Evolutionary conservation across 495 filamentous ascomycete species (phyloP).

Genomic region (Annulohypoxylon stygium): DNA sequence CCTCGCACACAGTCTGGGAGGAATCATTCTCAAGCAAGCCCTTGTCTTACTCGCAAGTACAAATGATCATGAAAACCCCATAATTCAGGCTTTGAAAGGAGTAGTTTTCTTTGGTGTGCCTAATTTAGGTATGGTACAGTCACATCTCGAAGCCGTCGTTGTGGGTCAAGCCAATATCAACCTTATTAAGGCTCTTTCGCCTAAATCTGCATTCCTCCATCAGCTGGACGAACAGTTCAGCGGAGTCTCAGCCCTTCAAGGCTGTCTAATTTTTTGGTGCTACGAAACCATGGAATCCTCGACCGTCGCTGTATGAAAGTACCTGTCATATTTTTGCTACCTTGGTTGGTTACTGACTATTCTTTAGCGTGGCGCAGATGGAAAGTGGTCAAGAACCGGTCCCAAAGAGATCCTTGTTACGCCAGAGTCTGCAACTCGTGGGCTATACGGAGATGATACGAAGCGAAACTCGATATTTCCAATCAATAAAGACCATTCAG

Average conservation of each 20-base stretch:
- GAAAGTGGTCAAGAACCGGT: constrained; percentile 13
- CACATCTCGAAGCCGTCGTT: constrained; percentile 6
- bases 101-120: constrained; percentile 8
- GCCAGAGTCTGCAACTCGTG: constrained; percentile 6
- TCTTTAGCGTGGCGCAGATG: constrained; percentile 16
- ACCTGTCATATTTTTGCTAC: not conserved
- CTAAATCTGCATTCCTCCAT: not conserved
- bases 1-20: constrained; percentile 9
- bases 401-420: constrained; percentile 9
- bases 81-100: not conserved
- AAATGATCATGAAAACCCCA: not conserved
- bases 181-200: not conserved
- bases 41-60: constrained; percentile 2
- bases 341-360: not conserved
- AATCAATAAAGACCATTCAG: constrained; percentile 11
- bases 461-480: not conserved
- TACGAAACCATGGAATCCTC: constrained; percentile 7
- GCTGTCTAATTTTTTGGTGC: constrained; percentile 3
- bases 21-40: constrained; percentile 6
- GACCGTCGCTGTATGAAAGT: constrained; percentile 3
- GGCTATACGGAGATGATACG: not conserved
- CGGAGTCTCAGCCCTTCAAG: not conserved
- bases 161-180: not conserved
- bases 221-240: constrained; percentile 7
- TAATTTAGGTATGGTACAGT: constrained; percentile 13